Evolutionary conservation across 139 green algal species (phyloP), one percentile per base, ranked within the genome.

Genomic region (Parachlorella kessleri): DNA sequence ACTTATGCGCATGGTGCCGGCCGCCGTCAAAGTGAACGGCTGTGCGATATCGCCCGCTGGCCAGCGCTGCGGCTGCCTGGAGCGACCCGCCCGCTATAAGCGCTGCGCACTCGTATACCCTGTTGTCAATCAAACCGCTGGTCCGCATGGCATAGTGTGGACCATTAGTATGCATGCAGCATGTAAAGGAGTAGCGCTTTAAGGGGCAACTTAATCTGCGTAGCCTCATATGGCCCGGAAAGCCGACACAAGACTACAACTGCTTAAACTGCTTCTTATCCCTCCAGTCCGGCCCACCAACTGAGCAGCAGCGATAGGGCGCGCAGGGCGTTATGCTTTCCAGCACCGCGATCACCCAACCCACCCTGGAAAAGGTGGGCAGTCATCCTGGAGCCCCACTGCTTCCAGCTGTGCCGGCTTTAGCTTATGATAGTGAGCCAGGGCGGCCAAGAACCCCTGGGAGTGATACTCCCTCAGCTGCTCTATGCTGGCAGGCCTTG

Each of bases 1-100:
- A 37, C 55, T 78, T 82, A 42, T 72, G 70, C 2, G 83, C 83
- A 41, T 88, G 83, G 83, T 88, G 83, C 64, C 80, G 40, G 28
- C 83, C 83, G 23, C 82, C 82, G 6, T 83, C 82, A 10, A 79
- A 54, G 48, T 80, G 65, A 24, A 87, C 66, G 24, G 77, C 77
- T 55, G 76, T 42, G 6, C 38, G 64, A 64, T 55, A 14, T 9
- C 4, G 24, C 4, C 76, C 65, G 33, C 24, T 41, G 39, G n/a
- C 53, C 36, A 86, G 72, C 8, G 54, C 70, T 6, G n/a, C 35
- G 9, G 81, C 76, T 1, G 81, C 76, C 6, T 42, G 24, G 32
- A 86, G 55, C 18, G 76, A 77, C 32, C 76, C 76, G 35, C 76
- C 76, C 0, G 72, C 77, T 4, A 38, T 63, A 10, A 76, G 72